Base-by-base conservation (phyloP, 164 flowering plant genomes). In the Magnolia officinalis region DNA sequence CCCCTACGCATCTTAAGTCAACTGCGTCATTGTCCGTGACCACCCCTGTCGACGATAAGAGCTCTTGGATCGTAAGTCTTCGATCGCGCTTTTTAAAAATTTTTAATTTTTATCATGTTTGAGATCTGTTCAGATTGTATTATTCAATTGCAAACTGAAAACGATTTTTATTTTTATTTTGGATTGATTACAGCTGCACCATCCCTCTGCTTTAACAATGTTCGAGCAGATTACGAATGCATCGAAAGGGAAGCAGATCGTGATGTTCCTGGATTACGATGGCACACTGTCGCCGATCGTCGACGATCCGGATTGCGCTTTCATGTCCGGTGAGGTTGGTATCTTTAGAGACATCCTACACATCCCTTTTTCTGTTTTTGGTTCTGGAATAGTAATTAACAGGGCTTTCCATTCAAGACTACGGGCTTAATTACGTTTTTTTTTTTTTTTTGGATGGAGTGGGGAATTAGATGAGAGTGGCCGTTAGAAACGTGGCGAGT, bases 261-360 rank as follows among this genome's bases (percentile, higher is more conserved):
- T 89, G 1, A 87, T 94, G 95, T 94, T 94, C 65, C 63, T 94
- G 18, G 98, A 94, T 73, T 94, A 94, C 50, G 98, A 94, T 51
- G 98, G 98, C 13, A 94, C 98, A 0, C 90, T 94, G 2, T 92
- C 97, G 0, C 98, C 98, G 0, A 94, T 94, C 10, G 98, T 94
- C 1, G 92, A 87, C 0, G 92, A 94, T 81, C 97, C 98, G 4
- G 97, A 94, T 81, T 87, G 85, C 23, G 98, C 98, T 77, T 90
- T 90, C 87, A 92, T 94, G 94, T 88, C 95, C 52, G 76, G 80
- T 0, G 76, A 85, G 80, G 95, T 88, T 14, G 7, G 51, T 37
- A 37, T 68, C 18, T 5, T 16, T 55, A 11, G 61, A 55, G 18
- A 16, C 3, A 55, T 55, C 10, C 2, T 55, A 55, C 61, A 16